Evolutionary conservation across 2,329 filamentous ascomycete species (phyloP), one percentile per base, ranked within the genome.

Genomic region (Alternaria sp.): DNA sequence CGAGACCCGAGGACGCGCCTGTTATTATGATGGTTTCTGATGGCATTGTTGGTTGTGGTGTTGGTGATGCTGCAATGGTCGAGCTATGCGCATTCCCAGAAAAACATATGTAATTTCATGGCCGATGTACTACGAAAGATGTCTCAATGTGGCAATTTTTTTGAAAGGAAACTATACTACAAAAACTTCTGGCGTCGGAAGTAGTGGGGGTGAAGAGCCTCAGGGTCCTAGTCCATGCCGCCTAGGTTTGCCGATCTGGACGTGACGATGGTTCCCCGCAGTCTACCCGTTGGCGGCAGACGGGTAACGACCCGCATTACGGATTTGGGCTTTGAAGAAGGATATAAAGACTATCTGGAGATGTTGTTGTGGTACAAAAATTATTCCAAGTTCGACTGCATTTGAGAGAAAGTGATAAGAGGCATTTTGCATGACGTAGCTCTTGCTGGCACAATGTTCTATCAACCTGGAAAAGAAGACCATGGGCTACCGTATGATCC

Each of bases 1-100:
- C 96, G 80, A 99, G 97, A 67, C 96, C 96, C 37, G 93, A 96
- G 5, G 92, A 96, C 37, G 95, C 94, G 62, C 96, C 95, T n/a
- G 96, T 98, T 72, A 99, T 88, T 61, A 98, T 82, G 63, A 98
- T 85, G 6, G 93, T 97, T 54, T 63, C 11, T 23, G n/a, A 3
- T 2, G 23, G 18, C 20, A 20, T 23, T 49, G 12, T 14, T 20
- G 20, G n/a, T 14, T 58, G 15, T 11, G 14, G 20, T 20, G 28
- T 43, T 18, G n/a, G n/a, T n/a, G n/a, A n/a, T n/a, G n/a, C n/a
- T n/a, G n/a, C n/a, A n/a, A n/a, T n/a, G n/a, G 53, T n/a, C 21
- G 45, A 53, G 12, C 7, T 9, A n/a, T 41, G 44, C 41, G 18
- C 9, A 15, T 25, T 14, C 23, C 28, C 18, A 11, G 11, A 10